These are phyloP conservation scores for Pseudocercospora cruenta DNA, from an alignment of 2,329 filamentous ascomycete species.

Conservation along the genomic window DNA sequence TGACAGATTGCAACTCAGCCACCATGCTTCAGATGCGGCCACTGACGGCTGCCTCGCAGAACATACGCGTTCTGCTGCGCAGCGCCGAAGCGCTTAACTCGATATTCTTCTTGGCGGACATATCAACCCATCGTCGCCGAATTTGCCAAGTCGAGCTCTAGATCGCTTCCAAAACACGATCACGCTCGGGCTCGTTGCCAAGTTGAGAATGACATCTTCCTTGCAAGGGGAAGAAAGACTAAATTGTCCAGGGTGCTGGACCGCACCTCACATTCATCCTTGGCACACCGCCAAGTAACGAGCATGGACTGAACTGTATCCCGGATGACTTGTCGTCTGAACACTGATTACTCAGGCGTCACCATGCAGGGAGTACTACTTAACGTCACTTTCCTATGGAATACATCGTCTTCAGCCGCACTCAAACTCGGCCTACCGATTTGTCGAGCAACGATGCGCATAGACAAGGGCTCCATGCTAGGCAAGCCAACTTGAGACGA, in stretches of 20 bases:
- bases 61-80: too few species aligned
- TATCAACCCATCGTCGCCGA: background rate
- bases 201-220: background rate
- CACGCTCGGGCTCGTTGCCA: constrained; percentile 1
- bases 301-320: background rate
- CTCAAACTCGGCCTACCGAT: background rate
- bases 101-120: background rate
- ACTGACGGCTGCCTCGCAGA: too few species aligned
- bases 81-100: background rate
- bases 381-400: background rate
- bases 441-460: background rate
- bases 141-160: background rate
- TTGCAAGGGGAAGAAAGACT: background rate
- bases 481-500: background rate
- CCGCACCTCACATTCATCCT: background rate
- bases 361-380: background rate
- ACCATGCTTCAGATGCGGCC: background rate
- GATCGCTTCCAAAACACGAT: background rate
- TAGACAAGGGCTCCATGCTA: background rate
- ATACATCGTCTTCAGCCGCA: background rate
- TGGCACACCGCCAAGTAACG: background rate
- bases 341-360: background rate
- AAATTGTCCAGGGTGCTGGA: background rate
- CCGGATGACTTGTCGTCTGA: background rate
- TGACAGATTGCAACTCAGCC: background rate